Evolutionary conservation across 441 rosid species (phyloP), one percentile per base, ranked within the genome.

Genomic region (Eruca vesicaria): DNA sequence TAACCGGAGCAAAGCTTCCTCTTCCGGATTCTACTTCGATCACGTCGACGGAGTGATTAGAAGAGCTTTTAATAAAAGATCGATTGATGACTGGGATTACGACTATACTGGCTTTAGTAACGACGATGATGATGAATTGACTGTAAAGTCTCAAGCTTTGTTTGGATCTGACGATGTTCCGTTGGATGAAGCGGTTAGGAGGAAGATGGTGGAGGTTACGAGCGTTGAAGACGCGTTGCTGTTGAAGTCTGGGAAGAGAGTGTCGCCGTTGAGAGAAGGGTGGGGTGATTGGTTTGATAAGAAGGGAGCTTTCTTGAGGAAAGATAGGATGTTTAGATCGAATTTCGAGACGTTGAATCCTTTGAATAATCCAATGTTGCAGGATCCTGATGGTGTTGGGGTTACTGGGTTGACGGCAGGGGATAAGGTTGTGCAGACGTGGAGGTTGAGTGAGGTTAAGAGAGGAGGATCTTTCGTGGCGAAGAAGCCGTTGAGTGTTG

Each of bases 221-320:
- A 85, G 88, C 32, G 76, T 93, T 21, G 98, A 93, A 69, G 98
- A 93, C 53, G 95, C 88, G 4, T 83, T 93, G 65, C 11, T 95
- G 84, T 62, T 93, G 78, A 95, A 91, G 78, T 59, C 55, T 2
- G 89, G 89, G 41, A 86, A 80, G 82, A 82, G 80, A 16, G 85
- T 64, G 15, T 92, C 94, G 3, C 89, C 93, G 1, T 77, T 95
- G 74, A 86, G 98, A 66, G 86, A 90, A 72, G 96, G 91, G 5
- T 95, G 98, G 99, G 97, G 98, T 1, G 96, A 88, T 68, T 93
- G 99, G 98, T 93, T 95, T 79, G 95, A 95, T 50, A 95, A 91
- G 82, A 95, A 95, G 78, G 81, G 93, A n/a, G 97, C 89, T 43
- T 93, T 95, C 71, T 82, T 95, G 85, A 87, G 89, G 81, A 89